Conservation (phyloP, 2,329 filamentous ascomycete genomes). For the Botrytis sinoallii region DNA sequence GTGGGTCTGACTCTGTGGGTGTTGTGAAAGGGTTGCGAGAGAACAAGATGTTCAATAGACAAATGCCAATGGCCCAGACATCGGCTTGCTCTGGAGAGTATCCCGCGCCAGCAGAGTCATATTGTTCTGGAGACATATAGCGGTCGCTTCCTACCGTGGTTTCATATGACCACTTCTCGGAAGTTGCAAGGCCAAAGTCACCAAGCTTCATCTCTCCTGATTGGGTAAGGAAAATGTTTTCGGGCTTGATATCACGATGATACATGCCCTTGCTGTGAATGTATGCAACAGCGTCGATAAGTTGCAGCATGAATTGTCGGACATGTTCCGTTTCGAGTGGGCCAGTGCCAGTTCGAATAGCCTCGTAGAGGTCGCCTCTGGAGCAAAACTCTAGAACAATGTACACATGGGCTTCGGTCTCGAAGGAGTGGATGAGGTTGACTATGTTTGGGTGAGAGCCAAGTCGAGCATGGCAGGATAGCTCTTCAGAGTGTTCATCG, state of each 20-base stretch:
- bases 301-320: constrained; percentile 92
- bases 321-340: constrained; percentile 95
- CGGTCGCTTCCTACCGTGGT: constrained; percentile 94
- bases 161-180: constrained; percentile 86
- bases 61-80: constrained; percentile 96
- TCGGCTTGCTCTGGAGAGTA: constrained; percentile 94
- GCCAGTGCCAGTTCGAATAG: constrained; percentile 83
- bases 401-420: constrained; percentile 86
- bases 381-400: constrained; percentile 93
- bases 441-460: constrained; percentile 86
- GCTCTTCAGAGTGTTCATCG: constrained; percentile 80
- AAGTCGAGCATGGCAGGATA: constrained; percentile 75
- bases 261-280: constrained; percentile 90
- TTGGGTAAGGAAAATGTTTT: constrained; percentile 94
- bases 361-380: constrained; percentile 95
- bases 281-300: constrained; percentile 84
- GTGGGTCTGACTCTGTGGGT: constrained; percentile 82
- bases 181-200: constrained; percentile 91
- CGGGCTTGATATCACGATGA: constrained; percentile 97
- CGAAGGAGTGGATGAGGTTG: constrained; percentile 86
- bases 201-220: constrained; percentile 91
- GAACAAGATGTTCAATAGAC: constrained; percentile 93
- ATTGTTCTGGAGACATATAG: constrained; percentile 99
- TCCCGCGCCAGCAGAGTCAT: constrained; percentile 79
- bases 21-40: constrained; percentile 93